Conservation (phyloP, 441 rosid species). For the Metrosideros polymorpha region DNA sequence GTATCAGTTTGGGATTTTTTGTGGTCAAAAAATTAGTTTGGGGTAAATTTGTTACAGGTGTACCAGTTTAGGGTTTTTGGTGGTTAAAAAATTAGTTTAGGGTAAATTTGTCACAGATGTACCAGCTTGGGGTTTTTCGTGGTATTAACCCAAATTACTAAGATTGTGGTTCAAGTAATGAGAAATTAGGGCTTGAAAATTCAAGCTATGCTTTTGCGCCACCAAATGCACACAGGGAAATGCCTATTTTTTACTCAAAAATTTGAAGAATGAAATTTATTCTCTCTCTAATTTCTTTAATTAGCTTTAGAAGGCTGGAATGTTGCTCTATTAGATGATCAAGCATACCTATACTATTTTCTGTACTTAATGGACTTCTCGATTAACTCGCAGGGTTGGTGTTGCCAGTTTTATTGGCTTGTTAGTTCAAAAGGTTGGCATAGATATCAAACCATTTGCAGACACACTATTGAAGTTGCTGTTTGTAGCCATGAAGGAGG, state of each 20-base stretch:
- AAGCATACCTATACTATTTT: background rate
- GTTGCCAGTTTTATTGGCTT: slow-evolving; percentile 84
- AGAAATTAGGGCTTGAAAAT: background rate
- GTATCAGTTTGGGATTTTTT: too few relatives aligned
- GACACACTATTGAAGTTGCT: slow-evolving; percentile 60
- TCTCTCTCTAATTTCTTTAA: background rate
- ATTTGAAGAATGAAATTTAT: background rate
- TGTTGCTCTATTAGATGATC: background rate
- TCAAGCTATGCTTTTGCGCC: background rate
- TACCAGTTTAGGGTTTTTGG: too few relatives aligned
- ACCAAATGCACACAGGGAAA: background rate
- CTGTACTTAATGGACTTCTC: background rate
- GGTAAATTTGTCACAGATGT: too few relatives aligned
- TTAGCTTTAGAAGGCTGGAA: background rate
- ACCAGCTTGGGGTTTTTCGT: too few relatives aligned
- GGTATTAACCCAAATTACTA: too few relatives aligned
- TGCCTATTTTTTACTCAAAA: background rate
- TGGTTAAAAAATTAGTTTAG: too few relatives aligned
- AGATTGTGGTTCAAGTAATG: background rate
- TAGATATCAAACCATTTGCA: slow-evolving; percentile 68
- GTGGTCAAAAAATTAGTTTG: too few relatives aligned
- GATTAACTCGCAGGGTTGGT: slow-evolving; percentile 62
- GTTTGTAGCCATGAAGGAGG: slow-evolving; percentile 81
- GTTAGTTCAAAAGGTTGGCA: slow-evolving; percentile 78
- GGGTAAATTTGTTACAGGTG: too few relatives aligned